These are phyloP conservation scores for Lunularia cruciata DNA, from an alignment of 225 moss, liverwort and hornwort species.

Conservation along the genomic window DNA sequence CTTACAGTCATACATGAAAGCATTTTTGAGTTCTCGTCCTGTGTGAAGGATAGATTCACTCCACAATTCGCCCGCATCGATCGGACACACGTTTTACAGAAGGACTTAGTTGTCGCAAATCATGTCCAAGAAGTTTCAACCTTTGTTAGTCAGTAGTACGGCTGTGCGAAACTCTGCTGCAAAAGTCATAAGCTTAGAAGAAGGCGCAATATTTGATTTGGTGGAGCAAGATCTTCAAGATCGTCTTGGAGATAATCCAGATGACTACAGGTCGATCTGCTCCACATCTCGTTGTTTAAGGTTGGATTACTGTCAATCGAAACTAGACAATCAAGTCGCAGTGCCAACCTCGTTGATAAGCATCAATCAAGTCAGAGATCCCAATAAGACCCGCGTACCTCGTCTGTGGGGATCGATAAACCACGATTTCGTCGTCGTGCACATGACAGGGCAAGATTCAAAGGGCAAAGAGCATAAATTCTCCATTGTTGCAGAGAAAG, in stretches of 20 bases:
- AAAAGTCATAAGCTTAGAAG: too few relatives aligned
- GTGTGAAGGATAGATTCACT: too few relatives aligned
- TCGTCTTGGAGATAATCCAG: background rate
- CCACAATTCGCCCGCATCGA: too few relatives aligned
- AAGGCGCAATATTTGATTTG: background rate
- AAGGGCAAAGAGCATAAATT: background rate
- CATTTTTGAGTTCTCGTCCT: too few relatives aligned
- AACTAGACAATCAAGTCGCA: too few relatives aligned
- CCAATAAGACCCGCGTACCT: background rate
- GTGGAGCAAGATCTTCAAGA: background rate
- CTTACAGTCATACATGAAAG: too few relatives aligned
- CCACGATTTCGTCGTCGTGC: slow-evolving; percentile 10
- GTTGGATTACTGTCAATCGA: background rate
- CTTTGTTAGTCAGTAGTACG: too few relatives aligned
- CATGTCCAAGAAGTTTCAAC: too few relatives aligned
- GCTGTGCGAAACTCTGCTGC: too few relatives aligned
- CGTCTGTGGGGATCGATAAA: background rate
- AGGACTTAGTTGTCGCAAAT: too few relatives aligned
- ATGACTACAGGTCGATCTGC: background rate
- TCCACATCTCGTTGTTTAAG: background rate
- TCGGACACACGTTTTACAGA: too few relatives aligned
- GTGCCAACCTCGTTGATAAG: background rate
- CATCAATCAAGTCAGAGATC: background rate
- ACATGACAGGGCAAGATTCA: background rate
- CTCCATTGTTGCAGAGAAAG: slow-evolving; percentile 3